These are phyloP conservation scores for Chytriomyces confervae DNA, from an alignment of 192 early-diverging fungal species.

Conservation along the genomic window DNA sequence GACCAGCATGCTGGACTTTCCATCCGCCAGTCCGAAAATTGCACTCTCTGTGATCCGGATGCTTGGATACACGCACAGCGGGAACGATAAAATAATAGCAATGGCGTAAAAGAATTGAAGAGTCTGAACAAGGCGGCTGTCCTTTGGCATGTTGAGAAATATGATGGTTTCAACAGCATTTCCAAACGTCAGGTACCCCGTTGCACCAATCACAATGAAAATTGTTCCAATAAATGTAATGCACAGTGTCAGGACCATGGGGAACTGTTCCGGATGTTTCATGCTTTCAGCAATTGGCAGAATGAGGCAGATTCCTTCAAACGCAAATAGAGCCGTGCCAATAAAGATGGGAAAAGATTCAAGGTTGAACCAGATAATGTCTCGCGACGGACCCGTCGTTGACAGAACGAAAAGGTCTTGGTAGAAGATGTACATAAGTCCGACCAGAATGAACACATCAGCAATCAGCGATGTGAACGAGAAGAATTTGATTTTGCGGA, in stretches of 20 bases:
- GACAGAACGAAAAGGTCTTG: constrained; percentile 76
- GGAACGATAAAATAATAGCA: constrained; percentile 93
- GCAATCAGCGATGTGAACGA: constrained; percentile 86
- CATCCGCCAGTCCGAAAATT: constrained; percentile 74
- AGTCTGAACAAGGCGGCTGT: constrained; percentile 63
- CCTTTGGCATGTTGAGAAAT: constrained; percentile 83
- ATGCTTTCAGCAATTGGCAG: constrained; percentile 86
- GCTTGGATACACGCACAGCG: constrained; percentile 89
- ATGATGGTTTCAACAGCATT: constrained; percentile 83
- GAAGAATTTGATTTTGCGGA: constrained; percentile 89
- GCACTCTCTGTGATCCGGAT: constrained; percentile 91
- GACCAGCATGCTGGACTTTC: constrained; percentile 76
- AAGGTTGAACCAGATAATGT: constrained; percentile 79
- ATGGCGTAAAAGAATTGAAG: constrained; percentile 88
- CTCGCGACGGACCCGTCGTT: constrained; percentile 65
- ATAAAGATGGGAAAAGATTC: constrained; percentile 86
- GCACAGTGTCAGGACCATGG: constrained; percentile 76
- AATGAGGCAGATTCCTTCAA: constrained; percentile 87
- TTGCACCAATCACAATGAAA: constrained; percentile 79
- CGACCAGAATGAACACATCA: constrained; percentile 90
- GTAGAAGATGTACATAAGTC: constrained; percentile 83
- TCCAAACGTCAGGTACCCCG: constrained; percentile 88
- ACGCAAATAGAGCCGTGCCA: constrained; percentile 92
- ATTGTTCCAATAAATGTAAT: constrained; percentile 80
- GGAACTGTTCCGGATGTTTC: constrained; percentile 91